Evolutionary conservation across 768 basidiomycete species (phyloP).

Genomic region (Thelephora aurantiotincta): DNA sequence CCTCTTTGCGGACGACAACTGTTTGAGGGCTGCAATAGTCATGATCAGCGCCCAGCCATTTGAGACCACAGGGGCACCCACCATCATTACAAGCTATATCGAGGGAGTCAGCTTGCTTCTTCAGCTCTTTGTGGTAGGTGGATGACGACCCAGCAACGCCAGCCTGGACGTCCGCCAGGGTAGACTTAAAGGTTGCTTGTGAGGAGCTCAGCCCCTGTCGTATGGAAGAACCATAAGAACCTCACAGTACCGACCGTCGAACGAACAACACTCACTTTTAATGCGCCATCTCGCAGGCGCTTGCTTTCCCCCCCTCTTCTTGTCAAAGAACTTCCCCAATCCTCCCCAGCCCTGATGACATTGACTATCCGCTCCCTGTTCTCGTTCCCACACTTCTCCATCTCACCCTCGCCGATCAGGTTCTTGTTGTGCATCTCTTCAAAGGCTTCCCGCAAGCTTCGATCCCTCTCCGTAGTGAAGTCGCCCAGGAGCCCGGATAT

Average conservation of each 20-base stretch:
- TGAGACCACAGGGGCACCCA: slow-evolving; percentile 13
- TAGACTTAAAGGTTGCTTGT: slow-evolving; percentile 25
- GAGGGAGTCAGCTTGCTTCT: slow-evolving; percentile 31
- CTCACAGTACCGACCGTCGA: background rate
- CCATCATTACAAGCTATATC: slow-evolving; percentile 30
- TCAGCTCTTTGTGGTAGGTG: slow-evolving; percentile 37
- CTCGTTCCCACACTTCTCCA: slow-evolving; percentile 31
- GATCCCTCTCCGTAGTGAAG: slow-evolving; percentile 57
- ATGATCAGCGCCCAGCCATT: background rate
- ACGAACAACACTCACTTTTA: slow-evolving; percentile 31
- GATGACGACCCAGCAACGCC: slow-evolving; percentile 31
- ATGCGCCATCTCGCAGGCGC: slow-evolving; percentile 38
- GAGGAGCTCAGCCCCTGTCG: slow-evolving; percentile 27
- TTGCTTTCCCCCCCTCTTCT: slow-evolving; percentile 35
- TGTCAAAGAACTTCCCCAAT: slow-evolving; percentile 26
- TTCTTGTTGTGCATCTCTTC: slow-evolving; percentile 41
- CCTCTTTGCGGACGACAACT: slow-evolving; percentile 47
- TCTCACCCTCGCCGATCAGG: slow-evolving; percentile 32
- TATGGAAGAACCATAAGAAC: slow-evolving; percentile 3
- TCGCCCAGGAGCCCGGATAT: slow-evolving; percentile 59
- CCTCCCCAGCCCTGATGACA: slow-evolving; percentile 26
- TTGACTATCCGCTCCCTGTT: slow-evolving; percentile 33
- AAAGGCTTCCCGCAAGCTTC: slow-evolving; percentile 45
- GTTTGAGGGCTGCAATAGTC: slow-evolving; percentile 36
- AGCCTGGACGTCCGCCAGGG: slow-evolving; percentile 29